Base-by-base conservation (phyloP, 305 asterid species). In the Rubia tinctorum region DNA sequence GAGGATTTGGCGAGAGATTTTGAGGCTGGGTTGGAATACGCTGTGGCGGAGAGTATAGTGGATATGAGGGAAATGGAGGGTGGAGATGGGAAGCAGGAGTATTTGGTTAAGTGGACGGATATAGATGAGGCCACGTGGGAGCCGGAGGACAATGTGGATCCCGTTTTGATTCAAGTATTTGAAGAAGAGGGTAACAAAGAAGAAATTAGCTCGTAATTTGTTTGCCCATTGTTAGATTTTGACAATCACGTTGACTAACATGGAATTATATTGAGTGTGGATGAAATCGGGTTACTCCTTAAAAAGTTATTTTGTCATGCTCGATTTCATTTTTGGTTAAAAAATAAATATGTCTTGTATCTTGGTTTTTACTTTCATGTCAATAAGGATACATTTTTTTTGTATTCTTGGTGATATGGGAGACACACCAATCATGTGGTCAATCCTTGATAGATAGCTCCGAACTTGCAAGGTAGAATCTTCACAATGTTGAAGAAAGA, bases 111-210 rank as follows among this genome's bases (percentile, higher is more conserved):
- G 83, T 91, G 98, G 98, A 80, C 82, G 11, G 97, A 93, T 80
- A 86, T 82, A 51, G 94, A 91, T 67, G 96, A 91, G 68, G 86
- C 91, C 18, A 93, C 98, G 0, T 93, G 98, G 98, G 98, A 93
- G 79, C 98, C 98, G 0, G 74, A 82, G 69, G 96, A 91, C 79
- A 93, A 93, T 74, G 97, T 93, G 37, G 97, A 93, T 74, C 86
- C 95, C 13, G 80, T 78, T 58, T 83, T 89, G 82, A 88, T 89
- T 56, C 78, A 81, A 27, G 78, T 40, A 59, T 91, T 85, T 76
- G 79, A 81, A 58, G 51, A 73, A 18, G 5, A 53, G 62, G 72
- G 43, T 68, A 76, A 72, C 27, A 71, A 68, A 9, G 43, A 44
- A 72, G 70, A 18, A 43, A 22, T 6, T 53, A 53, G 45, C 14